phyloP scores from a whole-genome alignment of 306 rosid genomes.

The Trifolium dubium region DNA sequence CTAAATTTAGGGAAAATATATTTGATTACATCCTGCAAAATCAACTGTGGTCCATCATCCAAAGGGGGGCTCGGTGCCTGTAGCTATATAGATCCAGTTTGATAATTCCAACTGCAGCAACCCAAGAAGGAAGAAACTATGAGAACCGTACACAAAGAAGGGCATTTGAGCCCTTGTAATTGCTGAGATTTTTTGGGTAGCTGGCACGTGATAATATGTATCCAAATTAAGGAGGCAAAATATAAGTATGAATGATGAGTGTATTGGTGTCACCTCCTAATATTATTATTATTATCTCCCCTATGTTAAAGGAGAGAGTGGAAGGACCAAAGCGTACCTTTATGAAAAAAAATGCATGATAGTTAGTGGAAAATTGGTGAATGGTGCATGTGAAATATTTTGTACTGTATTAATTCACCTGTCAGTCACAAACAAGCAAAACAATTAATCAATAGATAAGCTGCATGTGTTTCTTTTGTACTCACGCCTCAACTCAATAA shows the following conservation, averaged over 20 bases:
- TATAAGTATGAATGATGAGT: background rate
- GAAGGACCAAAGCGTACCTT: slow-evolving; percentile 30
- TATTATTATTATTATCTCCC: slow-evolving; percentile 2
- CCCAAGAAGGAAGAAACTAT: slow-evolving; percentile 9
- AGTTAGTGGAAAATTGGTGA: background rate
- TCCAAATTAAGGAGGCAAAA: background rate
- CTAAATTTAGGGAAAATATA: too few relatives aligned
- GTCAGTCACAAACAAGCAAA: slow-evolving; percentile 42
- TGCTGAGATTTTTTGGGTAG: background rate
- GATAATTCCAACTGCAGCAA: background rate
- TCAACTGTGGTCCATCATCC: background rate
- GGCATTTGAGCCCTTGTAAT: background rate
- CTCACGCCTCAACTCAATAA: slow-evolving; percentile 25
- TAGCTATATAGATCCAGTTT: background rate
- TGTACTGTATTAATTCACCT: slow-evolving; percentile 8
- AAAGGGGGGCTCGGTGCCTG: background rate
- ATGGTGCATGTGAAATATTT: slow-evolving; percentile 41
- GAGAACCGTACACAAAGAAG: background rate
- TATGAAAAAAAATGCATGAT: background rate
- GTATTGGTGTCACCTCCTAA: background rate
- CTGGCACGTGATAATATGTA: background rate
- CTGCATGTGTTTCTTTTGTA: slow-evolving; percentile 22
- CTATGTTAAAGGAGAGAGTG: slow-evolving; percentile 1
- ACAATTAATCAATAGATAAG: slow-evolving; percentile 7
- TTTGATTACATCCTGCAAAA: too few relatives aligned